Evolutionary conservation across 140 eudicot genomes (phyloP).

Genomic region (Cichorium intybus): DNA sequence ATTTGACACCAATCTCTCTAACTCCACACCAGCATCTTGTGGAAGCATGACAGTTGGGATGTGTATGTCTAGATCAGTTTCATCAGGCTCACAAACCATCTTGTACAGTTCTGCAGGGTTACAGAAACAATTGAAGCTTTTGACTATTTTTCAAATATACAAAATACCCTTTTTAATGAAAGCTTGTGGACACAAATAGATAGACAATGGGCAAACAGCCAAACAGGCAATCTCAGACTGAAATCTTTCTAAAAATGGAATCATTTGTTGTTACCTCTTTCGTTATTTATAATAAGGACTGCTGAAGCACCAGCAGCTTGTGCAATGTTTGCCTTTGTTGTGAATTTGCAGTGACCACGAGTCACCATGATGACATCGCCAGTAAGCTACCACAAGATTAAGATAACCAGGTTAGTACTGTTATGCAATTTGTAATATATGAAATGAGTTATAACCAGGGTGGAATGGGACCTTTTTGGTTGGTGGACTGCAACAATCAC

Average conservation of each 20-base stretch:
- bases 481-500: constrained; percentile 78
- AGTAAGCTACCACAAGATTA: constrained; percentile 48
- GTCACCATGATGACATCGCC: constrained; percentile 87
- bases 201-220: constrained; percentile 2
- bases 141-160: not conserved
- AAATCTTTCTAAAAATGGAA: not conserved
- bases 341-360: constrained; percentile 86
- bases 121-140: constrained; percentile 2
- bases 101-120: constrained; percentile 69
- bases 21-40: constrained; percentile 73
- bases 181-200: not conserved
- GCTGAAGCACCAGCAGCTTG: constrained; percentile 99
- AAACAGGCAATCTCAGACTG: not conserved
- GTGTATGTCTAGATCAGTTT: constrained; percentile 86
- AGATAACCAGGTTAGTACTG: not conserved
- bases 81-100: constrained; percentile 94
- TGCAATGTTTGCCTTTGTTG: constrained; percentile 79
- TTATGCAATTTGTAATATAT: not conserved
- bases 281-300: constrained; percentile 73
- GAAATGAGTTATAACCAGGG: not conserved
- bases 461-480: constrained; percentile 51
- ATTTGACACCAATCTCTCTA: constrained; percentile 68
- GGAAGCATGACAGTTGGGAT: constrained; percentile 91
- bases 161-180: not conserved
- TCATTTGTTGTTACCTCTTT: constrained; percentile 33